phyloP scores from a whole-genome alignment of 2,329 filamentous ascomycete species.

The Calonectria pseudoreteaudii region DNA sequence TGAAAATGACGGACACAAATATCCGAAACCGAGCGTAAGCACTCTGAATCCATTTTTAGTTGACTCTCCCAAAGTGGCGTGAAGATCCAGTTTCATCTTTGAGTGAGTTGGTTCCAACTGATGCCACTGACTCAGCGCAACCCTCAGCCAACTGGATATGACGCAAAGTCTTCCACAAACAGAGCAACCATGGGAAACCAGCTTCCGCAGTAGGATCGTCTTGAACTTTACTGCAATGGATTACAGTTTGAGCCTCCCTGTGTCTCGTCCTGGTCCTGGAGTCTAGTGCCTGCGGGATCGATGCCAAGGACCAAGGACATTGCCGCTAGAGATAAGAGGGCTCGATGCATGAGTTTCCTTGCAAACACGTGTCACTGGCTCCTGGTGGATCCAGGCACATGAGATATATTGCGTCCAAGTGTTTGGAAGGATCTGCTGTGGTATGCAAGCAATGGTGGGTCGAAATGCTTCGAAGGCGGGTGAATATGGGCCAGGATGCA shows the following conservation, averaged over 20 bases:
- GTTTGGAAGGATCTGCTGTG: not conserved
- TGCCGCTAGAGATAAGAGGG: not conserved
- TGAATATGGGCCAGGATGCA: slow-evolving; percentile 1
- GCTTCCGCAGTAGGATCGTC: not conserved
- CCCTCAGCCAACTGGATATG: not conserved
- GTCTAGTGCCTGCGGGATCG: not conserved
- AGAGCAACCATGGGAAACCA: not conserved
- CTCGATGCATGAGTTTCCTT: not conserved
- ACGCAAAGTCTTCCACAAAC: not conserved
- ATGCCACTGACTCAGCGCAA: not conserved
- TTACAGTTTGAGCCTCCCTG: slow-evolving; percentile 1
- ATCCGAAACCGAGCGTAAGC: not conserved
- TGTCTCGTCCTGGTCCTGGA: not conserved
- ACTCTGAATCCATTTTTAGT: not conserved
- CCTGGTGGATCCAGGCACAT: not conserved
- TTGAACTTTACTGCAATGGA: not conserved
- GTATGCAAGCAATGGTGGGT: slow-evolving; percentile 8
- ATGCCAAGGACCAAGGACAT: not conserved
- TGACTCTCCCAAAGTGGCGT: not conserved
- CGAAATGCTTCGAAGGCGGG: not conserved
- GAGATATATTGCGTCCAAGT: not conserved
- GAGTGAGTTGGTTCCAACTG: not conserved
- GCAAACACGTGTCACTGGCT: not conserved
- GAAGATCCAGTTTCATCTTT: not conserved
- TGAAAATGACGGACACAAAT: not conserved